Conservation (phyloP, 768 basidiomycete genomes). For the Cystobasidium onofrii region DNA sequence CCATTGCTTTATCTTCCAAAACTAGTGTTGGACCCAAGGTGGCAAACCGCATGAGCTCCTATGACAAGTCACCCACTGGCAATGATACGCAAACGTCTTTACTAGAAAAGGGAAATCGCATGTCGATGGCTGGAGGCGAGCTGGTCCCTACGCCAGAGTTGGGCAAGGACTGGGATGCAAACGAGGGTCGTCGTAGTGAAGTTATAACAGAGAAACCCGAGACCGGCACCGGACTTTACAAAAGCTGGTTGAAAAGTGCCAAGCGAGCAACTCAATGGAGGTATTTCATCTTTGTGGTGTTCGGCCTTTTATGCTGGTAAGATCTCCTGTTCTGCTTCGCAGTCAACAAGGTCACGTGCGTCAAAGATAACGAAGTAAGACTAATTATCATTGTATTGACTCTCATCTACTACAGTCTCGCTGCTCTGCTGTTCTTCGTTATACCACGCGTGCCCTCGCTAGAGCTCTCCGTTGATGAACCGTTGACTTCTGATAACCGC, state of each 20-base stretch:
- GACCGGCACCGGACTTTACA: not conserved
- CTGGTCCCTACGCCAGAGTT: slow-evolving; percentile 5
- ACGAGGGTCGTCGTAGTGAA: slow-evolving; percentile 5
- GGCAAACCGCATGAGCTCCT: not conserved
- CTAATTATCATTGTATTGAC: no score
- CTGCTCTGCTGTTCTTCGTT: slow-evolving; percentile 6
- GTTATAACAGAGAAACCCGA: slow-evolving; percentile 5
- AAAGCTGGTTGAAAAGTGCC: not conserved
- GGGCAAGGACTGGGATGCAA: slow-evolving; percentile 22
- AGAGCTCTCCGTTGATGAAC: slow-evolving; percentile 6
- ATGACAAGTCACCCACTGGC: not conserved
- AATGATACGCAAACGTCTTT: not conserved
- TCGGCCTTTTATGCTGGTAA: slow-evolving; percentile 3
- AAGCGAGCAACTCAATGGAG: not conserved
- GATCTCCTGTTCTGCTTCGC: not conserved
- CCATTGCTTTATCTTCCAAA: not conserved
- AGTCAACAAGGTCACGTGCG: not conserved
- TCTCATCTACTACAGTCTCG: slow-evolving; percentile 16
- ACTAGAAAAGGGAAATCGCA: not conserved
- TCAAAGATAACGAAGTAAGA: no score
- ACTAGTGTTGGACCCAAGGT: not conserved
- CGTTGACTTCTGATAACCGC: slow-evolving; percentile 2
- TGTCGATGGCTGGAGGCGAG: slow-evolving; percentile 22
- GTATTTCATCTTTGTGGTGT: slow-evolving; percentile 18
- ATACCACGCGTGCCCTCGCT: slow-evolving; percentile 13